Evolutionary conservation across 139 green algal genomes (phyloP), one percentile per base, ranked within the genome.

Genomic region (Coccomyxa sp.): DNA sequence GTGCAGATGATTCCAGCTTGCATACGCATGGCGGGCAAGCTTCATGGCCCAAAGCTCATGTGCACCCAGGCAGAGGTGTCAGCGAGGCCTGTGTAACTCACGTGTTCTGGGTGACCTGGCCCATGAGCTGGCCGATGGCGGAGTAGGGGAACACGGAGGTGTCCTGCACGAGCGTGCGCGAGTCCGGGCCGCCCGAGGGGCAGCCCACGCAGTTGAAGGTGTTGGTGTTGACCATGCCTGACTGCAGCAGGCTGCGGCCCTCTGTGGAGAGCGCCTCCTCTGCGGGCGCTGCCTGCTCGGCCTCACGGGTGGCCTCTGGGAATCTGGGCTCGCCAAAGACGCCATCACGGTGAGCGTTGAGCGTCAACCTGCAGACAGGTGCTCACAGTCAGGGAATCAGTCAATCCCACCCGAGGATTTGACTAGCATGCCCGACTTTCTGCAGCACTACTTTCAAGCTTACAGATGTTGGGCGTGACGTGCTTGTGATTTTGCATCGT

Each of bases 191-290:
- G 27, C 50, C 50, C 2, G 50, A 18, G 22, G 75, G 70, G 55
- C 80, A 84, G n/a, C 75, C 75, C 29, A 70, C 39, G 55, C 80
- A 84, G 37, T 36, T 37, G 3, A 84, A 74, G 39, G 58, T 34
- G 70, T 29, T 74, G 1, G 34, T 54, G 70, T 34, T 74, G 70
- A 36, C 29, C 24, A n/a, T n/a, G n/a, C 44, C 44, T 12, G 10
- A 22, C 64, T 71, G 64, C 64, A 71, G 64, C 64, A 71, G 64
- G 24, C 24, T 18, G 64, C 64, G 50, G 50, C 50, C 50, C 22
- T 22, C 50, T 31, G 50, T 64, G 2, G 50, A 64, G 50, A 18
- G 2, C 18, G 22, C 50, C 18, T 18, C 50, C 50, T 31, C 50
- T 18, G 18, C 5, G 5, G 22, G 18, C 3, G 50, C 50, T 22